These are phyloP conservation scores for Gracilaria gracilis DNA, from an alignment of 23 red algal species.

Conservation along the genomic window DNA sequence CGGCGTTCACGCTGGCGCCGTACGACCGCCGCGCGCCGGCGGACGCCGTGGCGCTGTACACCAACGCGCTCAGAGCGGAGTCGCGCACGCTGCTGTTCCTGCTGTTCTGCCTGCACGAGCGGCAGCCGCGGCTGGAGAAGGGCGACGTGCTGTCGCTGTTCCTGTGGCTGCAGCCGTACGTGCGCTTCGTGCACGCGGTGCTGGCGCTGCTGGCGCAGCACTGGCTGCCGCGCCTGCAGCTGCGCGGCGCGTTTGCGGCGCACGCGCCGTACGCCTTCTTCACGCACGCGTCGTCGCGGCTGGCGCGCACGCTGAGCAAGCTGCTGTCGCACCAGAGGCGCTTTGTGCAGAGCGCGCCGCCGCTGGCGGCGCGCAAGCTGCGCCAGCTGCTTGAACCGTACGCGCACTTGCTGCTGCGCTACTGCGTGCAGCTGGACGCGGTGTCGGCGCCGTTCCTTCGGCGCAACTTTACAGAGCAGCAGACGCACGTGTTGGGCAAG, in stretches of 20 bases:
- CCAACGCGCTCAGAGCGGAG: constrained; percentile 49
- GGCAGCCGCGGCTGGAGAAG: not conserved
- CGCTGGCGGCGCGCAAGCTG: constrained; percentile 39
- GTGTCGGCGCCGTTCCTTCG: not conserved
- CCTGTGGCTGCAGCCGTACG: constrained; percentile 43
- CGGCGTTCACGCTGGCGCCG: constrained; percentile 32
- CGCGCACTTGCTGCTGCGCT: constrained; percentile 13
- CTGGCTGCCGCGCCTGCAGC: constrained; percentile 37
- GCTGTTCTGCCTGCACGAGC: constrained; percentile 52
- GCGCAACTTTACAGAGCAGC: not conserved
- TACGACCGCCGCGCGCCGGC: not conserved
- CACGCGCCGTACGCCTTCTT: not conserved
- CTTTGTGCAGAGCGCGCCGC: not conserved
- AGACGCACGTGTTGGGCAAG: not conserved
- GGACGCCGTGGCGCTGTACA: constrained; percentile 34
- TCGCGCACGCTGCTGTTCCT: constrained; percentile 47
- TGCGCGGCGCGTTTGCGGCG: not conserved
- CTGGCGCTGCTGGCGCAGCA: constrained; percentile 8
- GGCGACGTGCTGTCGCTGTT: constrained; percentile 55
- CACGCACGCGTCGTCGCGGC: not conserved
- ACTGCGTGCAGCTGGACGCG: constrained; percentile 7
- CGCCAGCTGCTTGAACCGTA: not conserved
- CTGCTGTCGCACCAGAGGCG: not conserved
- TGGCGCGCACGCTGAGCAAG: constrained; percentile 28
- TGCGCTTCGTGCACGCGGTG: constrained; percentile 25